A percentile compares a stretch with the other conserved stretches of the same genome.
phyloP scores from a whole-genome alignment of 306 rosid species.

The Rosa rugosa region DNA sequence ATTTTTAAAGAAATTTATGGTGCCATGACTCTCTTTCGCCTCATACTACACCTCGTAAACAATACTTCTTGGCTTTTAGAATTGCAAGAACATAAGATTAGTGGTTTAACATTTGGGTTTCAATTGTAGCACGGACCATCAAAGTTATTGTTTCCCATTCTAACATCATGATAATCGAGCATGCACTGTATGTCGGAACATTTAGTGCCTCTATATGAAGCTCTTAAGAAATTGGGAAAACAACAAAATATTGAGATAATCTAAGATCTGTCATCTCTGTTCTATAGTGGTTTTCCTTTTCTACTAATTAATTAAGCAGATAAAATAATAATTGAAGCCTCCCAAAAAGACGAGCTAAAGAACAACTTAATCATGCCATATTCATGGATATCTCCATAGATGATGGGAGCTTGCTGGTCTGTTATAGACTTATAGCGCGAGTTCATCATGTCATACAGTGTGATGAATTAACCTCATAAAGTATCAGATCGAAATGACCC shows the following conservation, averaged over 20 bases:
- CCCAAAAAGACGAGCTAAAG: neutral
- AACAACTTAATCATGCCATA: neutral
- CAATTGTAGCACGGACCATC: too few relatives aligned
- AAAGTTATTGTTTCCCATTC: too few relatives aligned
- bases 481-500: neutral
- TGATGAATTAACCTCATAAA: neutral
- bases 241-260: neutral
- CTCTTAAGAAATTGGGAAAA: neutral
- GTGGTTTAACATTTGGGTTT: too few relatives aligned
- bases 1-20: too few relatives aligned
- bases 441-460: neutral
- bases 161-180: neutral
- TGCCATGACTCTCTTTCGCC: too few relatives aligned
- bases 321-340: neutral
- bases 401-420: neutral
- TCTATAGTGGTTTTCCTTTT: neutral
- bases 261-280: neutral
- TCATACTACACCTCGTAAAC: too few relatives aligned
- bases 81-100: neutral
- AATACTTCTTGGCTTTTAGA: too few relatives aligned
- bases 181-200: neutral
- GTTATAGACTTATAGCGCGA: neutral
- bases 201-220: neutral
- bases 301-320: neutral
- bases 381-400: neutral